Conservation (phyloP, 2,329 filamentous ascomycete species). For the Diaporthe vaccinii region DNA sequence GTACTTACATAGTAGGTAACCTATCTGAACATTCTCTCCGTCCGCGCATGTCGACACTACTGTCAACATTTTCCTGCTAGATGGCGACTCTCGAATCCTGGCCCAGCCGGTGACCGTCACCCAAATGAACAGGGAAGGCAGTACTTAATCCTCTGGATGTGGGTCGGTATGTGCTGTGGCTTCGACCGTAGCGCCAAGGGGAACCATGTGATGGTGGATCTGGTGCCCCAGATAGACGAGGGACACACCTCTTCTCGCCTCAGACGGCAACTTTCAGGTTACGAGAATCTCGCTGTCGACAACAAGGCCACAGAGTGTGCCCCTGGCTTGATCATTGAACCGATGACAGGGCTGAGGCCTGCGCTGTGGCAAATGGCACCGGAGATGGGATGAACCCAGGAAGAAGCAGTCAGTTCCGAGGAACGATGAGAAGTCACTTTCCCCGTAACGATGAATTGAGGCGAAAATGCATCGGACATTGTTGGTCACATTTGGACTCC, state of each 20-base stretch:
- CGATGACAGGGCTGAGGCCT: not conserved
- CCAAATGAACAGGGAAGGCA: not conserved
- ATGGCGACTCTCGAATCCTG: not conserved
- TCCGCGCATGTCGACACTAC: not conserved
- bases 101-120: not conserved
- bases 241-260: not conserved
- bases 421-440: not conserved
- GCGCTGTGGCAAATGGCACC: not conserved
- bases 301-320: not conserved
- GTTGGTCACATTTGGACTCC: not conserved
- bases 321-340: not conserved
- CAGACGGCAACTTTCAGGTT: not conserved
- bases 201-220: not conserved
- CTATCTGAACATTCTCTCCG: too few species aligned
- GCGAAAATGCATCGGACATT: too few species aligned
- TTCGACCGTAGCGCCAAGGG: not conserved
- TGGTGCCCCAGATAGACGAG: not conserved
- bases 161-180: not conserved
- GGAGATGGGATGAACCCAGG: not conserved
- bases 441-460: too few species aligned
- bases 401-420: not conserved
- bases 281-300: not conserved
- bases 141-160: not conserved
- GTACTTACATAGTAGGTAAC: too few species aligned
- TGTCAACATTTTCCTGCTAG: not conserved